Conservation (phyloP, 2,329 filamentous ascomycete genomes). For the Talaromyces sp. region DNA sequence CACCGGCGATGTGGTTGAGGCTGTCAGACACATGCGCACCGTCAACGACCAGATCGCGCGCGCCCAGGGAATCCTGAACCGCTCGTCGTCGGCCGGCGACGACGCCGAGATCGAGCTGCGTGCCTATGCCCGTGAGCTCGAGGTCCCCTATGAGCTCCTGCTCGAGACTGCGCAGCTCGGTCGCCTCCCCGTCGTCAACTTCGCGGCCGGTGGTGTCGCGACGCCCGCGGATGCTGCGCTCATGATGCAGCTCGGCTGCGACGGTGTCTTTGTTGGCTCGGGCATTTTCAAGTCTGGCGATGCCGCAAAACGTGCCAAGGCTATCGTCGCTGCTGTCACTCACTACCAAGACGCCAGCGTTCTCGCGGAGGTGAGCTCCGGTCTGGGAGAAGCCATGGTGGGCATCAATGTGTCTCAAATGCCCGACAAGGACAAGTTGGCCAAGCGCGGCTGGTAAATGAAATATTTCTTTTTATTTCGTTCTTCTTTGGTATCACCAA, state of each 20-base stretch:
- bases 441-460: conserved; percentile 72
- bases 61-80: conserved; percentile 52
- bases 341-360: conserved; percentile 83
- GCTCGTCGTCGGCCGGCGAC: conserved; percentile 14
- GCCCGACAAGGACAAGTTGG: conserved; percentile 73
- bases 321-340: conserved; percentile 90
- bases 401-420: conserved; percentile 82
- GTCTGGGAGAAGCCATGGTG: conserved; percentile 96
- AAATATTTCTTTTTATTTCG: conserved; percentile 4
- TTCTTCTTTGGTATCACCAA: background rate
- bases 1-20: conserved; percentile 94
- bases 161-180: conserved; percentile 82
- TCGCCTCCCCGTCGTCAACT: conserved; percentile 91
- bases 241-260: conserved; percentile 99
- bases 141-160: conserved; percentile 70
- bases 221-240: conserved; percentile 94
- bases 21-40: conserved; percentile 90
- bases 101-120: conserved; percentile 65
- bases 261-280: conserved; percentile 93
- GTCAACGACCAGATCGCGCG: conserved; percentile 75
- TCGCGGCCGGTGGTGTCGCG: conserved; percentile 98
- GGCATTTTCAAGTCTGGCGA: conserved; percentile 98
- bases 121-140: conserved; percentile 73
- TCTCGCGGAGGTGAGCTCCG: conserved; percentile 78
- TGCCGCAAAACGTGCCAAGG: conserved; percentile 80